Evolutionary conservation across 306 rosid species (phyloP), one percentile per base, ranked within the genome.

Genomic region (Vachellia pachyceras): DNA sequence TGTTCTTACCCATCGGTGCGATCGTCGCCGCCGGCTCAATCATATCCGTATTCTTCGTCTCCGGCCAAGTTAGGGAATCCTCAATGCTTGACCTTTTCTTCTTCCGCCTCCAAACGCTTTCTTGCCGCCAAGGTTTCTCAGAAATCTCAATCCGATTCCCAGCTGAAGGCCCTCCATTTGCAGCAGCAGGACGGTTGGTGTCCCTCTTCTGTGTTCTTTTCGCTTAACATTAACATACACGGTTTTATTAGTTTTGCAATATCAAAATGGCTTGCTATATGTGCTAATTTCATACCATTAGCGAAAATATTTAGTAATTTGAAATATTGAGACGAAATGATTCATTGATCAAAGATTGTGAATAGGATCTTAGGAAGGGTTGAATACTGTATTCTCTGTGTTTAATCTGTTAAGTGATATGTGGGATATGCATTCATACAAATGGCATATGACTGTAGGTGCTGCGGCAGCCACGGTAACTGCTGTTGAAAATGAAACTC

Each of bases 181-280:
- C 89, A 76, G 25, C 85, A 73, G 78, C 90, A 84, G 12, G 90
- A 92, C 15, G 95, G 97, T 94, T 75, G 4, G 85, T 73, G 52
- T n/a, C 47, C 20, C 14, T 50, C 37, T 29, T 23, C 49, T 55
- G 12, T 15, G 13, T 22, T 40, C 22, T 17, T 52, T 69, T 65
- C 3, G 7, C n/a, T 64, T 13, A 36, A n/a, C n/a, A n/a, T n/a
- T n/a, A n/a, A 35, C 17, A 49, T 41, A 22, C 29, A 33, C 0
- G 37, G 50, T 65, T 46, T 52, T 29, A 29, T 29, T 29, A 29
- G 33, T 29, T 29, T 29, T 29, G 33, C 33, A 29, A 29, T 29
- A 29, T 69, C 61, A 52, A 39, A 39, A 65, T 66, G 7, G 15
- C 3, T 61, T 40, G 50, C 49, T 40, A 6, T 49, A 2, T 50